Base-by-base conservation (phyloP, 1,284 basidiomycete genomes). In the Moesziomyces sp. region DNA sequence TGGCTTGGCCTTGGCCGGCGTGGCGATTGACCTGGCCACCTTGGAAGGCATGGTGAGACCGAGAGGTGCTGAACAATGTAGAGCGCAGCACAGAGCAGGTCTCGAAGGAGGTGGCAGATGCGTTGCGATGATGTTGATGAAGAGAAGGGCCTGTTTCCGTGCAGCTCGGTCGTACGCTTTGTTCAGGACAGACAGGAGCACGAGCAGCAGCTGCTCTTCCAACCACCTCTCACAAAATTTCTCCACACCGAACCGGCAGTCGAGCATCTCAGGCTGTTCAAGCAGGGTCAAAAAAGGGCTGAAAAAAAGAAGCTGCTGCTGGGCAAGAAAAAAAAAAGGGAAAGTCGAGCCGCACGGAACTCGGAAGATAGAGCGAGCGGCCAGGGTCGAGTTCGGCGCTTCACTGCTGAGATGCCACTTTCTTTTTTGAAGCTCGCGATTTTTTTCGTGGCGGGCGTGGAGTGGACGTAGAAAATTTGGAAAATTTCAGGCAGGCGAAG, bases 401-500 rank as follows among this genome's bases (percentile, higher is more conserved):
- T 28, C 26, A 7, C 26, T 28, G 26, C 26, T 28, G 26, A 28
- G 26, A 8, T 28, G 26, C 26, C 26, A 30, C 42, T 56, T 52
- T 48, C 47, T 50, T 50, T 28, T 43, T 44, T 46, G 26, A 35
- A 5, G n/a, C 21, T 23, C 28, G 33, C 26, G 48, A 50, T 56
- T 46, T 51, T 52, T 54, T 46, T 45, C 18, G 55, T 13, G 47
- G 38, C 21, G 28, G 30, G 18, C 44, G 19, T 21, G 48, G 47
- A 51, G 47, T 61, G 46, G 56, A 49, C 28, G 47, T 51, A 42
- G 47, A 64, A 70, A 64, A 52, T 57, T 57, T 60, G 58, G 67
- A 70, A 64, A 70, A 45, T 70, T 70, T 70, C 47, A 55, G 59
- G 26, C 57, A 46, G 23, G 43, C 51, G n/a, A 48, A 35, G 19